Base-by-base conservation (phyloP, 139 green algal genomes). In the Nannochloris sp. region DNA sequence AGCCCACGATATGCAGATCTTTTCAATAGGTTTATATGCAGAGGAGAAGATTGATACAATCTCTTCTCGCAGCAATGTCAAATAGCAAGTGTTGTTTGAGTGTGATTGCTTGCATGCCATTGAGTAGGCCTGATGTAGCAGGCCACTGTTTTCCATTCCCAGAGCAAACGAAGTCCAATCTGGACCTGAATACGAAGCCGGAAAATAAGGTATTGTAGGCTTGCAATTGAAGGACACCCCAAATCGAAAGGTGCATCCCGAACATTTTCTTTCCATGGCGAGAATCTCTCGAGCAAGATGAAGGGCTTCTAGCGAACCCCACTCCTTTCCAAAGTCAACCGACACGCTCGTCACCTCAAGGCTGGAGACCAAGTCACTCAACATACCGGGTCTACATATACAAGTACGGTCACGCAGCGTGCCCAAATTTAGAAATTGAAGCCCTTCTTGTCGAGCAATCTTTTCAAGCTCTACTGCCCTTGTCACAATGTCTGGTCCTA, bases 151-250 rank as follows among this genome's bases (percentile, higher is more conserved):
- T 17, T 83, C 76, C 4, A 62, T 75, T 45, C 63, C 76, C 0
- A 83, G 45, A 44, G 74, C 68, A 61, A 83, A 83, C 12, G 48
- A 37, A 4, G 6, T 33, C 1, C 20, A 20, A 1, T 64, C 28
- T 25, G 33, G 33, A 40, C 49, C 67, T 14, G 63, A 46, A 17
- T 25, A 14, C 4, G 73, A 64, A 28, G 67, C 77, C 12, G 77
- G 77, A 59, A 84, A 84, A 63, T 69, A 84, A 1, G 77, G 77
- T 26, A 78, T 77, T 3, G 53, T 56, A 13, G 63, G 40, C 1
- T 10, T 29, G n/a, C 69, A 72, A 63, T 71, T 77, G 37, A 62
- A 69, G 8, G 55, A 44, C 1, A 65, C 51, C 2, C 33, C 75
- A 43, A 84, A 81, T 14, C 70, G 64, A 43, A 84, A 84, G 56